Conservation (phyloP, 2,329 filamentous ascomycete genomes). For the Cercospora sojina region DNA sequence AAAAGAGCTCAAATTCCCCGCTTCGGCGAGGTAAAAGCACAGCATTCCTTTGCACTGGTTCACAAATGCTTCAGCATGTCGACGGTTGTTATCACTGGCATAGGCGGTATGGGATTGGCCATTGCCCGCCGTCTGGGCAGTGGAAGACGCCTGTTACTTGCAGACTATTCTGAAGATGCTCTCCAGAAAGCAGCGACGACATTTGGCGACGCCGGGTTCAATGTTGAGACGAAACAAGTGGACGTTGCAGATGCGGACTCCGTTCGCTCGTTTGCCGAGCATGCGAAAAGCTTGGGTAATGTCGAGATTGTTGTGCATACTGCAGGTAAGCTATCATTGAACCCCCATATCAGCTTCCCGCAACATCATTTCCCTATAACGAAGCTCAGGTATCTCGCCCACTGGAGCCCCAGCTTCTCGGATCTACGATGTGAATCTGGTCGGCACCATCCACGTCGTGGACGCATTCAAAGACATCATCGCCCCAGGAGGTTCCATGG, state of each 20-base stretch:
- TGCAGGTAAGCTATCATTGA: not conserved
- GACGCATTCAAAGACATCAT: conserved; percentile 12
- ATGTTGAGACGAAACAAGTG: not conserved
- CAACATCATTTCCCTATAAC: not conserved
- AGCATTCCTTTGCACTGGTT: not conserved
- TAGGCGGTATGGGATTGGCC: not conserved
- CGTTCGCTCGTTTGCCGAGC: not conserved
- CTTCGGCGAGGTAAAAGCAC: not conserved
- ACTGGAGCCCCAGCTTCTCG: not conserved
- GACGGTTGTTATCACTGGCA: not conserved
- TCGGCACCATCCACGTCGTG: conserved; percentile 11
- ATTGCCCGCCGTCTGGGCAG: conserved; percentile 2
- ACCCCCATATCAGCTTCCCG: not conserved
- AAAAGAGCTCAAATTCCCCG: not conserved
- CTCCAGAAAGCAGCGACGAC: not conserved
- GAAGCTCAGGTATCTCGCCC: not conserved
- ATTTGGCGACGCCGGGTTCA: not conserved
- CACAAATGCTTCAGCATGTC: not conserved
- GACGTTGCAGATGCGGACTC: not conserved
- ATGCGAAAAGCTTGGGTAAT: not conserved
- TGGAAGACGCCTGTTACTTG: not conserved
- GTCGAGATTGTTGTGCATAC: not conserved
- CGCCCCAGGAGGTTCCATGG: not conserved
- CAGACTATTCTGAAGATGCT: not conserved
- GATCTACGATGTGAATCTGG: conserved; percentile 9